Base-by-base conservation (phyloP, 768 basidiomycete species). In the button mushroom (Agaricus bisporus) region DNA sequence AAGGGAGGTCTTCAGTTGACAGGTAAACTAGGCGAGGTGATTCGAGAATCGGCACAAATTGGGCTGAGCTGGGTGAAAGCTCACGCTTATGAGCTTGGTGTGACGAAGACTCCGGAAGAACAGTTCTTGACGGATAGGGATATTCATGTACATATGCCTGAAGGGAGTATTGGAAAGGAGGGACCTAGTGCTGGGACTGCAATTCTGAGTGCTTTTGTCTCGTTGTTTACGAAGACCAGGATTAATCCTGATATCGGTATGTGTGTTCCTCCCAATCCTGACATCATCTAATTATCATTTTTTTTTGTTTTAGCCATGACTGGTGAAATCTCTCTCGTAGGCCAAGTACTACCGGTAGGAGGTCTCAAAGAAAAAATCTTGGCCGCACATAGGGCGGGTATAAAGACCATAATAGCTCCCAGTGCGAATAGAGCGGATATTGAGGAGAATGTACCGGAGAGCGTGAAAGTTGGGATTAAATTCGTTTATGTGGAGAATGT, bases 111-210 rank as follows among this genome's bases (percentile, higher is more conserved):
- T 1, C 71, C 78, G 0, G 81, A 80, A 5, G 88, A 91, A 51
- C 85, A 88, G 65, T 85, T 94, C 65, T 71, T 98, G 62, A 83
- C 85, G 20, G 88, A 95, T 63, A 77, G 82, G 38, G 94, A 98
- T 61, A 78, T 98, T 15, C 95, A 98, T 68, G 81, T 99, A 38
- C 97, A 98, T 66, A 98, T 97, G 95, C 92, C 94, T 0, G 93
- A 92, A 65, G 93, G 92, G 8, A 87, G 86, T 62, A 84, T 93
- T 50, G 91, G 91, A 18, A 94, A 98, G 72, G 95, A 97, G 60
- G 97, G 97, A 0, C 97, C 97, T 1, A 93, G 90, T 61, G 97
- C 97, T 1, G 97, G 97, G 32, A 98, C 91, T 4, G 97, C 97
- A 0, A 85, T 99, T 38, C 63, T 97, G 54, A 83, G 88, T 42